Base-by-base conservation (phyloP, 306 rosid species). In the Glycine latifolia region DNA sequence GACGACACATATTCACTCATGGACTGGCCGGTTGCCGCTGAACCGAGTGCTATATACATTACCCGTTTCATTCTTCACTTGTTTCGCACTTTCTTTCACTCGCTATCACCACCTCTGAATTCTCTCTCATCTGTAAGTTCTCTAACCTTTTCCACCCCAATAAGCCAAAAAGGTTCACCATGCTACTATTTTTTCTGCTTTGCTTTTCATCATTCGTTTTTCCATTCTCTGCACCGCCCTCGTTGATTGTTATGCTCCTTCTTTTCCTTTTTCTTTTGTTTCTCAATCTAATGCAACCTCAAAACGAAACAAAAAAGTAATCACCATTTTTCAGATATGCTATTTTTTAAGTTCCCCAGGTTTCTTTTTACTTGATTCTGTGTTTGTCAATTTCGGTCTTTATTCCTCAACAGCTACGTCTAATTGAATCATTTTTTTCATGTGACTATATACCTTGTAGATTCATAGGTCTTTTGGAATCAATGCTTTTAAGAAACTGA, bases 1-100 rank as follows among this genome's bases (percentile, higher is more conserved):
- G 0, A 88, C 85, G 83, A 11, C 77, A 20, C n/a, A 4, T 48
- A 41, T 48, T 50, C 79, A 80, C 85, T 48, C 31, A 26, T 26
- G 31, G 31, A 26, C 31, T 26, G 31, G 31, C 31, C 31, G 31
- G 31, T 26, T 74, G 49, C 79, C 7, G 73, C 79, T 77, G 89
- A 81, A 14, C 14, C 14, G 41, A 53, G 61, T 48, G 14, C 52
- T 43, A 37, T 3, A 3, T 37, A 37, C 20, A 26, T 26, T 26
- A 26, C 31, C 31, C 31, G 31, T 26, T 26, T 26, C 0, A 26
- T 26, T 26, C 31, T 26, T 26, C 31, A 26, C 31, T 26, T 26
- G 31, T 26, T 65, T 65, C 70, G 0, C 13, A 73, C 35, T 16
- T 12, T 55, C 78, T 1, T 49, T 15, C 11, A 8, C 44, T 0